Base-by-base conservation (phyloP, 2,329 filamentous ascomycete genomes). In the Ophiostoma perfectum region DNA sequence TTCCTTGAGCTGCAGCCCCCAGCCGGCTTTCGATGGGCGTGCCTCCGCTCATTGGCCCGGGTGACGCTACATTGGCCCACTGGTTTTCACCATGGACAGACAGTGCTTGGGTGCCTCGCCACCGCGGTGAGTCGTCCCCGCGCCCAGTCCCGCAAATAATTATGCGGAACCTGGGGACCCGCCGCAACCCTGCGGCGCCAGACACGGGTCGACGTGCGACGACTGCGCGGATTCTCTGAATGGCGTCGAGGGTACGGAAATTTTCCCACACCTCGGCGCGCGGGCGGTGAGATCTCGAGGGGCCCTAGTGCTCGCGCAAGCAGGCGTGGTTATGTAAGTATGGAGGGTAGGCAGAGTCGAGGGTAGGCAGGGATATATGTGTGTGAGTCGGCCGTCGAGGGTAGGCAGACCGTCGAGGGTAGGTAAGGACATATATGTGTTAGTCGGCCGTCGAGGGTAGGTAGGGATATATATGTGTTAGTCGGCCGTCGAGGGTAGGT, bases 111-210 rank as follows among this genome's bases (percentile, higher is more conserved):
- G 27, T 27, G 5, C 42, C 5, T 44, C 42, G 42, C 49, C 49
- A 27, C 49, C 49, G 49, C 49, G 49, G 49, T 55, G 49, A 55
- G 49, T 55, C 49, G 49, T 18, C 49, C 49, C 18, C 49, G 49
- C 16, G 49, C 49, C 49, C 49, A 18, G 16, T 7, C 49, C 49
- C 49, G 49, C 49, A 16, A 55, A 55, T 4, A 7, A 16, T 7
- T 5, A 18, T 55, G 49, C 49, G 49, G 49, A 55, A 55, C 49
- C 18, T 18, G 49, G 16, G 49, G 49, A 55, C 14, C 49, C 49
- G 49, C 49, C 14, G 14, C 49, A 18, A 8, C 14, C 14, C 49
- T 55, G 49, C 49, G 49, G 49, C 49, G 49, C 49, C 49, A 55
- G 49, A 18, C 49, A 18, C 49, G n/a, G 49, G 16, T 55, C 49